Evolutionary conservation across 1,284 basidiomycete genomes (phyloP), one percentile per base, ranked within the genome.

Genomic region (Moesziomyces parantarcticus): DNA sequence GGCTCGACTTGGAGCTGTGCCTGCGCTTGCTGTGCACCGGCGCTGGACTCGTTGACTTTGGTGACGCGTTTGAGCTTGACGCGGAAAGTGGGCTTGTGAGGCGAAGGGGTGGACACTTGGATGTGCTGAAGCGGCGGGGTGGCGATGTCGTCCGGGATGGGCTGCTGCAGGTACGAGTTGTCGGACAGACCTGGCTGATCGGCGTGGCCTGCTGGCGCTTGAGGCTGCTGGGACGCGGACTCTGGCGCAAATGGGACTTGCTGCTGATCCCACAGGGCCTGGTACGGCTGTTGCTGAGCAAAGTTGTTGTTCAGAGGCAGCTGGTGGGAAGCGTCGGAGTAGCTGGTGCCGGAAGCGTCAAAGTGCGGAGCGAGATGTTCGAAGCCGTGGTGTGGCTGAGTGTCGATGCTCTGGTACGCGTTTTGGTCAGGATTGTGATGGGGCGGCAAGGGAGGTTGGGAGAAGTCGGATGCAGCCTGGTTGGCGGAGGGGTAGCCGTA

Each of bases 1-100:
- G 64, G 58, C n/a, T 67, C 50, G 48, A 61, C 45, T 42, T 67
- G 64, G 23, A 67, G 54, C 59, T 68, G 65, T 22, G 58, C 65
- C 44, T 68, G 65, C 3, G 65, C 59, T 55, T 62, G 65, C n/a
- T 54, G 64, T 23, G 40, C 58, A 11, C 51, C 55, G 32, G 66
- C 51, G 45, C 48, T 55, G 66, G 52, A 43, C 14, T 58, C 55
- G 45, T 49, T 44, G 23, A 25, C 11, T 34, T 58, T 62, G 59
- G 53, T 3, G 39, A 42, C 48, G n/a, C 63, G 63, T 36, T 60
- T 66, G 56, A 69, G 36, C 45, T 48, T 58, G 54, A 61, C 55
- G 55, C 55, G 53, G 9, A 50, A 3, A 18, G 14, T 45, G 20
- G 44, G 22, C 26, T 57, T 67, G 20, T 53, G 58, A n/a, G 58